Percentiles rank a stretch among this genome's conserved stretches.
phyloP scores from a whole-genome alignment of 2,329 filamentous ascomycete species.

The Penicillium sp. region DNA sequence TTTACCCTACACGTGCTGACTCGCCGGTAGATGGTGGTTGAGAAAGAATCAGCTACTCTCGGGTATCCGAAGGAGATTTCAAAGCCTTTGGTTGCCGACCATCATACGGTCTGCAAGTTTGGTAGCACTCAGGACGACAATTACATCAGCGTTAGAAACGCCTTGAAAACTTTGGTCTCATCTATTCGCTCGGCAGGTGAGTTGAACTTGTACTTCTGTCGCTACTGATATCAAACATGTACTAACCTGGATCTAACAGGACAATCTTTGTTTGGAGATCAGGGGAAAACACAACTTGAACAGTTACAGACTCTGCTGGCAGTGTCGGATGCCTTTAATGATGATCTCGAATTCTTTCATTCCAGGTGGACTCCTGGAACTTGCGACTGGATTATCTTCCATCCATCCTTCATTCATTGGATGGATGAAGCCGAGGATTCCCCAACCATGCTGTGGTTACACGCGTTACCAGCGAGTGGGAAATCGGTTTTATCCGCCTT shows the following conservation, averaged over 20 bases:
- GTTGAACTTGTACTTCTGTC: not conserved
- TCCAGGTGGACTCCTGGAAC: not conserved
- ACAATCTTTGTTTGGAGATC: not conserved
- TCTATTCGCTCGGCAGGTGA: not conserved
- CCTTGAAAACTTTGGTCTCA: slow-evolving; percentile 5
- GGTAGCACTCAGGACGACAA: slow-evolving; percentile 35
- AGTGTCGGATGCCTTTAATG: not conserved
- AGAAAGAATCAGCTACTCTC: slow-evolving; percentile 44
- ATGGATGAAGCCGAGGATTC: not conserved
- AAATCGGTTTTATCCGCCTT: not conserved
- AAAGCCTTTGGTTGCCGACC: slow-evolving; percentile 42
- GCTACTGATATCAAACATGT: not conserved
- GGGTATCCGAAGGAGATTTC: slow-evolving; percentile 45
- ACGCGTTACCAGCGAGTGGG: not conserved
- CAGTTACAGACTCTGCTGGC: not conserved
- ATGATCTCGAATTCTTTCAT: not conserved
- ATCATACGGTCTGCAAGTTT: slow-evolving; percentile 47
- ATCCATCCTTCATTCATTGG: not conserved
- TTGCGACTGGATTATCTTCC: not conserved
- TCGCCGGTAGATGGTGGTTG: slow-evolving; percentile 31
- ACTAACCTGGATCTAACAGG: not conserved
- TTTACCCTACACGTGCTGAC: slow-evolving; percentile 17
- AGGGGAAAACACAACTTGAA: not conserved
- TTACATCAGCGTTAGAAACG: slow-evolving; percentile 32
- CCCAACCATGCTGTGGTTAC: not conserved